Evolutionary conservation across 805 yeast species (phyloP), one percentile per base, ranked within the genome.

Genomic region (Starmerella stigmatis): DNA sequence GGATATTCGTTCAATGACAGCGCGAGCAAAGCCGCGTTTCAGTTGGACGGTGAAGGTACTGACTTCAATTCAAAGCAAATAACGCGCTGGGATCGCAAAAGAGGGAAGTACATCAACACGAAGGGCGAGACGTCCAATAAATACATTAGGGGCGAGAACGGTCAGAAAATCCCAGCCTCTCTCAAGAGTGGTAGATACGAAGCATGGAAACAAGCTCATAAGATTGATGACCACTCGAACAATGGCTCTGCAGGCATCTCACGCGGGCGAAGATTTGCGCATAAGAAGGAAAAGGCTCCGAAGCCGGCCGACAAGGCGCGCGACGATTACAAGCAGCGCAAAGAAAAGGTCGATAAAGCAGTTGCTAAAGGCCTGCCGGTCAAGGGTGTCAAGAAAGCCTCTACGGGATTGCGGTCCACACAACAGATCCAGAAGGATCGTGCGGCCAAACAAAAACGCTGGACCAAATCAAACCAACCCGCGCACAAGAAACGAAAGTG

Each of bases 81-180:
- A 19, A 51, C 55, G 3, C 74, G 76, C 60, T 89, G 98, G 98
- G 96, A 89, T 66, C 83, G 75, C 64, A 85, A 86, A 74, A 81
- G 83, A 64, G 92, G 94, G 58, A 86, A 86, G 53, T 89, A 84
- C 64, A 74, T 88, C 59, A 71, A 84, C 16, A 79, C 75, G 57
- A 84, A 92, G 51, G 94, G 85, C 58, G 75, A 80, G 65, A 56
- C 55, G 15, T 36, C 41, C 5, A 50, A 52, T 25, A 88, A 85
- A 66, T 89, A 72, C 64, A 92, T 92, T 57, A 80, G 86, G 52
- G 94, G 97, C 50, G 99, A 92, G 63, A 80, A 85, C 63, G 99
- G 99, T 7, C 86, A 81, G 57, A 76, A 75, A 60, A 76, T 92
- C 40, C 96, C 97, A 6, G 97, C 98, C 1, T 73, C 92, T 12